These are phyloP conservation scores for Podospora tetraspora DNA, from an alignment of 495 filamentous ascomycete species.

Conservation along the genomic window DNA sequence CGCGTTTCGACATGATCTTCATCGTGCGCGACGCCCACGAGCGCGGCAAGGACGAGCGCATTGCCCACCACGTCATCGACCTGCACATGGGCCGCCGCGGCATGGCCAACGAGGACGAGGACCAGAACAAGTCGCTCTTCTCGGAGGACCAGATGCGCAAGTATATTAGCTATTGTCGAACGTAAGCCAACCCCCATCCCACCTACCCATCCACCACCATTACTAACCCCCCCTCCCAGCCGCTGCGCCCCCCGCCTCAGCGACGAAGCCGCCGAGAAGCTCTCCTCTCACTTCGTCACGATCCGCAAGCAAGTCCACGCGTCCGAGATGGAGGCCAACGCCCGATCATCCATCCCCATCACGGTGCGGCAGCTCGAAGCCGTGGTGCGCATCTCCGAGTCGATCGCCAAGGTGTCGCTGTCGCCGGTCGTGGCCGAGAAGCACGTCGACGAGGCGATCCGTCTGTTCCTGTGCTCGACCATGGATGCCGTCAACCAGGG, in stretches of 20 bases:
- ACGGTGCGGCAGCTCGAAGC: slow-evolving; percentile 96
- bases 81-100: slow-evolving; percentile 92
- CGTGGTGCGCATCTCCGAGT: slow-evolving; percentile 94
- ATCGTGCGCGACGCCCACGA: slow-evolving; percentile 96
- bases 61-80: slow-evolving; percentile 95
- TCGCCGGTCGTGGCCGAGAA: slow-evolving; percentile 78
- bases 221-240: slow-evolving; percentile 36
- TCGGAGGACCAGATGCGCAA: slow-evolving; percentile 95
- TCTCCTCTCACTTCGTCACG: slow-evolving; percentile 94
- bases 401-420: slow-evolving; percentile 85
- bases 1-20: slow-evolving; percentile 99
- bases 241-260: slow-evolving; percentile 91
- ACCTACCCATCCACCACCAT: neutral
- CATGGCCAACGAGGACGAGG: slow-evolving; percentile 48
- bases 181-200: slow-evolving; percentile 29
- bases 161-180: slow-evolving; percentile 96
- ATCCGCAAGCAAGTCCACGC: slow-evolving; percentile 93
- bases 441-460: slow-evolving; percentile 97
- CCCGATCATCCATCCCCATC: slow-evolving; percentile 90
- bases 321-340: slow-evolving; percentile 77
- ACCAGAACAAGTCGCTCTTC: slow-evolving; percentile 78
- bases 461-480: slow-evolving; percentile 91
- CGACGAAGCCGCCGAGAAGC: slow-evolving; percentile 89
- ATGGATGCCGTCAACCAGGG: slow-evolving; percentile 98
- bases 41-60: slow-evolving; percentile 79